These are phyloP conservation scores for Asclepias syriaca DNA, from an alignment of 257 asterid species.

Conservation along the genomic window DNA sequence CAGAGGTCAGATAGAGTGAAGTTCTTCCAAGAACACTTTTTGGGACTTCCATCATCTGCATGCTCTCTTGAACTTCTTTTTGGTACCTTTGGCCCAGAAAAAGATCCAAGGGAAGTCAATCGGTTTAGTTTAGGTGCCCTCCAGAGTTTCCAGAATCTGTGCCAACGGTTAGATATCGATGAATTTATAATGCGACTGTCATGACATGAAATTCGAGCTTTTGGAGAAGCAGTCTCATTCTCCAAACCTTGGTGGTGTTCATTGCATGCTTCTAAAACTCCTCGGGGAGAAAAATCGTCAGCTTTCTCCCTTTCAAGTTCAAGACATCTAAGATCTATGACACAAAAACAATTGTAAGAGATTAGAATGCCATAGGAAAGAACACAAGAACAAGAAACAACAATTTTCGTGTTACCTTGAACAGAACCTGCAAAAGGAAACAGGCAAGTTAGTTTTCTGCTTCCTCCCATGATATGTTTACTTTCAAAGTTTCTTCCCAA, in stretches of 20 bases:
- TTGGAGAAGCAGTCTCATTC: constrained; percentile 15
- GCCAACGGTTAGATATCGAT: constrained; percentile 37
- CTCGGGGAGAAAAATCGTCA: constrained; percentile 28
- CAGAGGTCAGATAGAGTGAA: constrained; percentile 43
- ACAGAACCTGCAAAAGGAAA: constrained; percentile 40
- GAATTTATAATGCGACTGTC: constrained; percentile 7
- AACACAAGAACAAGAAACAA: background rate
- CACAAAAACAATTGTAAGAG: background rate
- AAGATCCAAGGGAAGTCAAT: constrained; percentile 38
- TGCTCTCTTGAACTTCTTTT: constrained; percentile 32
- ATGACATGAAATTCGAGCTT: constrained; percentile 2
- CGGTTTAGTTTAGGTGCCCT: constrained; percentile 30
- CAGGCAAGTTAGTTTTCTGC: constrained; percentile 18
- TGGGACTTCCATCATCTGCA: constrained; percentile 14
- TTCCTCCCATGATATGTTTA: constrained; percentile 16
- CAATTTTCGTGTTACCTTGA: constrained; percentile 32
- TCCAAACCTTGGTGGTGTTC: constrained; percentile 3
- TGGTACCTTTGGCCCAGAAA: constrained; percentile 27
- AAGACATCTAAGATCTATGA: constrained; percentile 39
- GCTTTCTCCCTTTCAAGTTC: constrained; percentile 28
- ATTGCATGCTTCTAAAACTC: constrained; percentile 27
- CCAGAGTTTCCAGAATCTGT: constrained; percentile 40
- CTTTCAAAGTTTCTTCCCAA: constrained; percentile 4
- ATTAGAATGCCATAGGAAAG: background rate
- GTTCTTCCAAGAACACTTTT: constrained; percentile 45